Evolutionary conservation across 257 asterid genomes (phyloP).

Genomic region (Henckelia pumila): DNA sequence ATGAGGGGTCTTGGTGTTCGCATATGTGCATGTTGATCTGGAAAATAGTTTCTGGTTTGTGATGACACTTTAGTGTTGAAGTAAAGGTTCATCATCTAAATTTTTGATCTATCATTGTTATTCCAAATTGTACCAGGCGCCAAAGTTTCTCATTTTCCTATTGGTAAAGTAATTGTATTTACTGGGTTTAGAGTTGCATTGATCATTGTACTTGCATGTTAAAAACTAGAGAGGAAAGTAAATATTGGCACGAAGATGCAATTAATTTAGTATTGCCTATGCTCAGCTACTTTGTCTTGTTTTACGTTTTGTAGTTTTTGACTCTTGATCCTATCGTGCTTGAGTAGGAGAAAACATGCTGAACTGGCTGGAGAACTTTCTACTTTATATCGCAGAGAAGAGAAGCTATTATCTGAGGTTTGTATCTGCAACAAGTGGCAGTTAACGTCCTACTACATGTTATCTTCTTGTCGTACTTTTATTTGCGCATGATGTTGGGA

Average conservation of each 20-base stretch:
- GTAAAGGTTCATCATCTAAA: background rate
- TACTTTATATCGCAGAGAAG: slow-evolving; percentile 77
- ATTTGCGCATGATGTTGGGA: too few relatives aligned
- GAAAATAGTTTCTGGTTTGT: too few relatives aligned
- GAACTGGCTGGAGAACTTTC: slow-evolving; percentile 92
- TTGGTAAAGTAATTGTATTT: slow-evolving; percentile 4
- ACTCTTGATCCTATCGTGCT: background rate
- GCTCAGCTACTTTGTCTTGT: background rate
- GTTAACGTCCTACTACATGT: background rate
- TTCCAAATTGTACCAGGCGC: slow-evolving; percentile 3
- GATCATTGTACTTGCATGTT: background rate
- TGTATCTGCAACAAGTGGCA: slow-evolving; percentile 35
- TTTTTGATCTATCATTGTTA: too few relatives aligned
- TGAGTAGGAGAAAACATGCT: slow-evolving; percentile 93
- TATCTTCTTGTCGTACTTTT: background rate
- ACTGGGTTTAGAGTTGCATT: slow-evolving; percentile 4
- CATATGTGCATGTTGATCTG: too few relatives aligned
- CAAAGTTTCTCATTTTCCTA: background rate
- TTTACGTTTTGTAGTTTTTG: slow-evolving; percentile 14
- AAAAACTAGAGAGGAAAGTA: too few relatives aligned
- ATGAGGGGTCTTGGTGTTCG: too few relatives aligned
- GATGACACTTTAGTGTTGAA: too few relatives aligned
- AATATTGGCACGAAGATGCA: too few relatives aligned
- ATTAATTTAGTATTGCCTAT: too few relatives aligned
- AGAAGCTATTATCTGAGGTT: slow-evolving; percentile 88